A percentile compares a stretch with the other conserved stretches of the same genome.
These are phyloP conservation scores for Rhizoclosmatium sp. DNA, from an alignment of 192 early-diverging fungal species.

Conservation along the genomic window DNA sequence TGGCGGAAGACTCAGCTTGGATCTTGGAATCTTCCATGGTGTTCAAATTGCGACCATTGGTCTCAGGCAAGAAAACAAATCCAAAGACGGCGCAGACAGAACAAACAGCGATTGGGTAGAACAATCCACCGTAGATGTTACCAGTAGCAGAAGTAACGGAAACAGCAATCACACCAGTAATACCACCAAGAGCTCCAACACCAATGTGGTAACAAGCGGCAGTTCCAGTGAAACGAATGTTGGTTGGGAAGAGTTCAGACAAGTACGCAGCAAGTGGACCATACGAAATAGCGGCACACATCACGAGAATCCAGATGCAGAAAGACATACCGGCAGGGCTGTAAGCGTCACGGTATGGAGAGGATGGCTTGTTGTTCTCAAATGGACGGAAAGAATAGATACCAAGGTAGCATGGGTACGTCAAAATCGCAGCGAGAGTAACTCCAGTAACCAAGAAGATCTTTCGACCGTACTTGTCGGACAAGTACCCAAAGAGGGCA, in stretches of 20 bases:
- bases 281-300: conserved; percentile 27
- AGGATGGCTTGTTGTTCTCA: conserved; percentile 25
- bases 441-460: conserved; percentile 39
- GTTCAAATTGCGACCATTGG: conserved; percentile 6
- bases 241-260: conserved; percentile 45
- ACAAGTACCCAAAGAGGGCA: conserved; percentile 35
- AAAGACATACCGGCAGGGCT: conserved; percentile 18
- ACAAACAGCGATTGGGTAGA: conserved; percentile 25
- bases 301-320: conserved; percentile 22
- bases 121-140: conserved; percentile 40
- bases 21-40: background rate
- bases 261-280: conserved; percentile 47
- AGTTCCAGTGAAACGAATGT: conserved; percentile 35
- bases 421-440: background rate
- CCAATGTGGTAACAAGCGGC: conserved; percentile 35
- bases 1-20: background rate
- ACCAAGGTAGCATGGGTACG: conserved; percentile 39
- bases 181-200: conserved; percentile 37
- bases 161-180: conserved; percentile 37
- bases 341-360: conserved; percentile 13
- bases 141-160: conserved; percentile 18
- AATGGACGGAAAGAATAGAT: conserved; percentile 20
- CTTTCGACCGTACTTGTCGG: conserved; percentile 42
- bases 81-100: conserved; percentile 23
- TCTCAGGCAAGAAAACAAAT: conserved; percentile 35